Evolutionary conservation across 164 flowering plant species (phyloP).

Genomic region (Santalum album): DNA sequence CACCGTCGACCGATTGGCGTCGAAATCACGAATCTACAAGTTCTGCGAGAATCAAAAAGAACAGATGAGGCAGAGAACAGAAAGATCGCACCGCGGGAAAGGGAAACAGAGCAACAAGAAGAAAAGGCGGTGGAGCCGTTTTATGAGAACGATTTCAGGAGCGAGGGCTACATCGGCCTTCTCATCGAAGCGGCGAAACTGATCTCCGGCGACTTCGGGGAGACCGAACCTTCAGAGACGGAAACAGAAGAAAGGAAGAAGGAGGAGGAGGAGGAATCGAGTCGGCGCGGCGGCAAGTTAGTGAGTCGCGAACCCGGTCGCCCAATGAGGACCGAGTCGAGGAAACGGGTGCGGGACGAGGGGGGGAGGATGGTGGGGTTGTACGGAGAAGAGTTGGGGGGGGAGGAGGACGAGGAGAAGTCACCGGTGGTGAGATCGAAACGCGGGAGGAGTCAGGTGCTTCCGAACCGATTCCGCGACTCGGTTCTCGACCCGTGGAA

Average conservation of each 20-base stretch:
- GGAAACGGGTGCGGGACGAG: background rate
- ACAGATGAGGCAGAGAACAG: background rate
- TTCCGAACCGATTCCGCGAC: constrained; percentile 43
- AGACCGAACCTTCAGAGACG: constrained; percentile 4
- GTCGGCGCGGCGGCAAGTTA: background rate
- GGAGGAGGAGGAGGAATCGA: background rate
- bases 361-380: background rate
- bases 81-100: too few species aligned
- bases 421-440: constrained; percentile 43
- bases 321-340: background rate
- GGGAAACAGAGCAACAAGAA: background rate
- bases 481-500: constrained; percentile 44
- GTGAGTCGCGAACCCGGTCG: background rate
- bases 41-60: too few species aligned
- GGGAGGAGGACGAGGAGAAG: constrained; percentile 25
- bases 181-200: constrained; percentile 38
- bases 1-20: too few species aligned
- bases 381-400: constrained; percentile 8
- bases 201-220: constrained; percentile 25
- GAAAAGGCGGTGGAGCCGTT: background rate
- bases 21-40: too few species aligned
- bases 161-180: constrained; percentile 5
- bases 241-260: too few species aligned
- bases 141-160: too few species aligned
- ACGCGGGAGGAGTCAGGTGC: constrained; percentile 41